Base-by-base conservation (phyloP, 306 rosid genomes). In the Styphnolobium japonicum region DNA sequence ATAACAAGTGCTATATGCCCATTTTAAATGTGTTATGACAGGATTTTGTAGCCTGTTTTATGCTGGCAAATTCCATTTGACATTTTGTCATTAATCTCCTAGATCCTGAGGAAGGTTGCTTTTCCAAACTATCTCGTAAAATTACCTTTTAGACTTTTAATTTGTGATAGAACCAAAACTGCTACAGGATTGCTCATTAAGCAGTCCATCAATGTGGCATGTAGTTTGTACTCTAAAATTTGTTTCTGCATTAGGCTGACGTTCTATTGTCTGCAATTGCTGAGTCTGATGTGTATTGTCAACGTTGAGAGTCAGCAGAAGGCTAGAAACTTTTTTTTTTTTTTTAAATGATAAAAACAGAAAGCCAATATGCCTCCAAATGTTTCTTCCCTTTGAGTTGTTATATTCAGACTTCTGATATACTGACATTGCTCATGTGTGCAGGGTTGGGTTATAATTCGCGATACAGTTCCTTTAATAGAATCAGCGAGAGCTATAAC, bases 371-470 rank as follows among this genome's bases (percentile, higher is more conserved):
- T 42, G 12, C 21, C 71, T 66, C 12, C 46, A 18, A 52, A 27
- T 65, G 61, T 46, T 49, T 16, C 31, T 57, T 22, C 36, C 66
- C 12, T 36, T 48, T 37, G 33, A 3, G n/a, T 45, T 29, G 67
- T 42, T 73, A 25, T 12, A 6, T 52, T 25, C 5, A 56, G 49
- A 62, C 67, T 82, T 56, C 15, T 10, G 34, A 18, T 67, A n/a
- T 62, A 60, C 82, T 80, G 77, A 73, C 56, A 37, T 60, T 65
- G 64, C 61, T 65, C 68, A 34, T 81, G 77, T 70, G 74, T 83
- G 79, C 94, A 96, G 99, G 97, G 99, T 63, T 96, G 99, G 99
- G 83, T 93, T 78, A 88, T 96, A 83, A 80, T 96, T 86, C 94
- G 91, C 0, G 99, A 96, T 65, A 84, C 86, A 45, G 86, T 83